Conservation (phyloP, 2,329 filamentous ascomycete genomes). For the Pseudogymnoascus sp. region DNA sequence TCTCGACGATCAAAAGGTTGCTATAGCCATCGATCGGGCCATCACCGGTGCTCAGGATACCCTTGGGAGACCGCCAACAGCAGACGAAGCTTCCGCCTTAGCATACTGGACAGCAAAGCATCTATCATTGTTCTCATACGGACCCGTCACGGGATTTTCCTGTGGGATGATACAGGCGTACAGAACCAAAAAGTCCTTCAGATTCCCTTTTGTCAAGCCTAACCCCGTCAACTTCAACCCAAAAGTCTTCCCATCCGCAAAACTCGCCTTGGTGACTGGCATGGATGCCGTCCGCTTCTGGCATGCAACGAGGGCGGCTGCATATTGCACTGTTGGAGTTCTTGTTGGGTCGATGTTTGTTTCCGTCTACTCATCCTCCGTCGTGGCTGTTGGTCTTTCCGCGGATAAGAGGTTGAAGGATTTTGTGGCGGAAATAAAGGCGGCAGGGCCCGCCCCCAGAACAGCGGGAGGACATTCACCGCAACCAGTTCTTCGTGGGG, state of each 20-base stretch:
- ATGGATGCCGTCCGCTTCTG: slow-evolving; percentile 15
- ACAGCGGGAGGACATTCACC: slow-evolving; percentile 10
- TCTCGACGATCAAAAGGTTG: slow-evolving; percentile 14
- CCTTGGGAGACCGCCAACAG: slow-evolving; percentile 18
- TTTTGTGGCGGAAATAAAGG: slow-evolving; percentile 13
- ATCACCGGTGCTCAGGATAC: slow-evolving; percentile 7
- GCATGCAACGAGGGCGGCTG: slow-evolving; percentile 19
- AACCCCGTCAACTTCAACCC: slow-evolving; percentile 20
- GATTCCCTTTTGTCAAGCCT: slow-evolving; percentile 26
- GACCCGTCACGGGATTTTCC: slow-evolving; percentile 16
- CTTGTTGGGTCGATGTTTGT: slow-evolving; percentile 18
- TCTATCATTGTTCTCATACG: slow-evolving; percentile 22
- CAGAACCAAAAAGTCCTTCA: slow-evolving; percentile 16
- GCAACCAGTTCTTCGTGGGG: neutral
- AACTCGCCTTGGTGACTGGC: slow-evolving; percentile 14
- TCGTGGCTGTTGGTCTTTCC: slow-evolving; percentile 20
- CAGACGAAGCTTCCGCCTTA: slow-evolving; percentile 23
- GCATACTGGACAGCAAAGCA: slow-evolving; percentile 23
- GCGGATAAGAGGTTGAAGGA: slow-evolving; percentile 22
- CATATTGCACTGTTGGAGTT: slow-evolving; percentile 19
- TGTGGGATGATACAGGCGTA: slow-evolving; percentile 22
- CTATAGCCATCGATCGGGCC: slow-evolving; percentile 4
- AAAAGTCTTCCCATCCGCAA: slow-evolving; percentile 14
- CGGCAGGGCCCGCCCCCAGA: neutral
- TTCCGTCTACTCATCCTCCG: slow-evolving; percentile 20